Evolutionary conservation across 176 grass and related monocot species (phyloP), one percentile per base, ranked within the genome.

Genomic region (Musa schizocarpa): DNA sequence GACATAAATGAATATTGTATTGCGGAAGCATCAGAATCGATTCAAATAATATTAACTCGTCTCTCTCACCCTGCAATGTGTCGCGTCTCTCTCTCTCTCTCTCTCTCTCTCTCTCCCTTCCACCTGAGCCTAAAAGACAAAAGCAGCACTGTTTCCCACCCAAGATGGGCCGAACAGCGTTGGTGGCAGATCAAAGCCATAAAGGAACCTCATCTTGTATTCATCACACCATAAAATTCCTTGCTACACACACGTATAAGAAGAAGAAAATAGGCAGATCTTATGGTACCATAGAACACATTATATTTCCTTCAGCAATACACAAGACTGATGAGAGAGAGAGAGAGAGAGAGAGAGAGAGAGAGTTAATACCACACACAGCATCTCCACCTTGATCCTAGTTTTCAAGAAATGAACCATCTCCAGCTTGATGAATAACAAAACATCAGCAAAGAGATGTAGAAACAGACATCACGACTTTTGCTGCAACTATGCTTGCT

Each of bases 1-100:
- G 63, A 12, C 82, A 74, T 76, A 87, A 87, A 85, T 85, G 72
- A 62, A 50, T 65, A 34, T 68, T 53, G 67, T 63, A 54, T 79
- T 34, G 43, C 49, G 67, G 52, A 69, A 11, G 67, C 43, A 70
- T 70, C 68, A 70, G 68, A 70, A 11, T 57, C 73, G 13, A 68
- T 79, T 56, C 51, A 74, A 64, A 74, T 53, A 59, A 27, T 27
- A 59, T 26, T 66, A 21, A 17, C 75, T 67, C 75, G 58, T 16
- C 70, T n/a, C 50, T 71, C 65, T 74, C 63, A 72, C 52, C 55
- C 63, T 57, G 25, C 27, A 57, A 55, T 71, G 50, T 65, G 67
- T 16, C 55, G 13, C 66, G 3, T 34, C 29, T 78, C 69, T 78
- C 74, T 73, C 68, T 34, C 74, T 74, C 67, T 73, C 68, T 34